Evolutionary conservation across 1,139 yeast genomes (phyloP).

Genomic region (Tardiomyces digboiensis): DNA sequence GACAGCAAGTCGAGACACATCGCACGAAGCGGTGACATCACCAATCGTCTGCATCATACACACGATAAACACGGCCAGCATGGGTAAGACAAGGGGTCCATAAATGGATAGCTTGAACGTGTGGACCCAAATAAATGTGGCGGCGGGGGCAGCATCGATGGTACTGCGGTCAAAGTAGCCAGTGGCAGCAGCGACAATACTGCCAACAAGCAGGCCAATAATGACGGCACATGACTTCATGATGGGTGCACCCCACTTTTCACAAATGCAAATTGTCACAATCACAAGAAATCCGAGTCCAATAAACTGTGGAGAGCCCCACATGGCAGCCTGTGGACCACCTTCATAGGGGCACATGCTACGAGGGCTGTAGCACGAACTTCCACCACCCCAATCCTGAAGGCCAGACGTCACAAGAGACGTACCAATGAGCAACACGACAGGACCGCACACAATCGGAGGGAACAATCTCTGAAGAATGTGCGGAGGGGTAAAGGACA

Average conservation of each 20-base stretch:
- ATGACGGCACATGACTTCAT: slow-evolving; percentile 92
- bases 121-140: slow-evolving; percentile 78
- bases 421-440: slow-evolving; percentile 73
- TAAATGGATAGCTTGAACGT: slow-evolving; percentile 68
- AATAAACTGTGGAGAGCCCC: slow-evolving; percentile 81
- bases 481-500: slow-evolving; percentile 70
- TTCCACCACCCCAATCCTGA: slow-evolving; percentile 82
- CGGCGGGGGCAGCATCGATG: slow-evolving; percentile 70
- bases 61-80: slow-evolving; percentile 70
- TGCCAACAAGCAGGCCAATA: slow-evolving; percentile 72
- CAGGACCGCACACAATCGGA: slow-evolving; percentile 88
- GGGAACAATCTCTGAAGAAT: slow-evolving; percentile 69
- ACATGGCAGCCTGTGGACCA: slow-evolving; percentile 49
- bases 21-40: slow-evolving; percentile 87
- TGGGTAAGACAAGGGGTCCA: slow-evolving; percentile 78
- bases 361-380: slow-evolving; percentile 34
- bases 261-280: slow-evolving; percentile 60
- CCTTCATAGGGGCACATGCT: slow-evolving; percentile 35
- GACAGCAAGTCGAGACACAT: slow-evolving; percentile 75
- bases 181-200: slow-evolving; percentile 86
- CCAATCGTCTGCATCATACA: slow-evolving; percentile 90
- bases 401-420: slow-evolving; percentile 61
- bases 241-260: slow-evolving; percentile 88
- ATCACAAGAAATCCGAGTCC: slow-evolving; percentile 84
- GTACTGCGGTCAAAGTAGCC: slow-evolving; percentile 57